Base-by-base conservation (phyloP, 2,329 filamentous ascomycete species). In the Knufia petricola region DNA sequence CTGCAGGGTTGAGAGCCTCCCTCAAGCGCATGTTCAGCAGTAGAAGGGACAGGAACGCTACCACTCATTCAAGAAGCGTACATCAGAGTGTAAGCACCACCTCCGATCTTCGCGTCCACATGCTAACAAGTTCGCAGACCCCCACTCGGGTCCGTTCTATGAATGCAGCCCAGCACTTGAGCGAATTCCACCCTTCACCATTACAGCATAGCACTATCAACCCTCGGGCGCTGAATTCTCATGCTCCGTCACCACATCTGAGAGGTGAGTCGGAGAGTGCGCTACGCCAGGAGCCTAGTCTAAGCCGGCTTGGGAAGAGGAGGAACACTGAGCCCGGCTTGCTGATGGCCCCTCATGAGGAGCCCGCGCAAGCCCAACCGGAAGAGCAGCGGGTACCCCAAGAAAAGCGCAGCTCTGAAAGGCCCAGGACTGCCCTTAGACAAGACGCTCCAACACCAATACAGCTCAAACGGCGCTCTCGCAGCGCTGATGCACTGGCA, bases 261-360 rank as follows among this genome's bases (percentile, higher is more conserved):
- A 44, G 30, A 15, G n/a, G 42, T 7, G 45, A 50, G 30, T 23
- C 34, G n/a, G 46, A 42, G n/a, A 43, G 40, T 17, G 40, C 47
- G 10, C n/a, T 15, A 47, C 44, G 20, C 10, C 9, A 26, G 3
- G 34, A 30, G 8, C 44, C 44, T 19, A 26, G 13, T 23, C 17
- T 26, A 9, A 12, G 19, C 23, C 44, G 39, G 23, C 34, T 47
- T 28, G 44, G 34, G 4, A 19, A 48, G 50, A 52, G 69, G 51
- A 64, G 69, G 38, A 69, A 68, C 6, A 71, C 69, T 1, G 59
- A 71, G 13, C 69, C 69, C 1, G 71, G 68, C 50, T 54, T 71
- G 32, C 60, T 70, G 9, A 19, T 38, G 6, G 32, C 39, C n/a
- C 21, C 41, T 8, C 13, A n/a, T 21, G 41, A 47, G 13, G 31